A percentile compares a stretch with the other conserved stretches of the same genome.
Evolutionary conservation across 257 asterid species (phyloP).

Genomic region (Scutellaria galericulata): DNA sequence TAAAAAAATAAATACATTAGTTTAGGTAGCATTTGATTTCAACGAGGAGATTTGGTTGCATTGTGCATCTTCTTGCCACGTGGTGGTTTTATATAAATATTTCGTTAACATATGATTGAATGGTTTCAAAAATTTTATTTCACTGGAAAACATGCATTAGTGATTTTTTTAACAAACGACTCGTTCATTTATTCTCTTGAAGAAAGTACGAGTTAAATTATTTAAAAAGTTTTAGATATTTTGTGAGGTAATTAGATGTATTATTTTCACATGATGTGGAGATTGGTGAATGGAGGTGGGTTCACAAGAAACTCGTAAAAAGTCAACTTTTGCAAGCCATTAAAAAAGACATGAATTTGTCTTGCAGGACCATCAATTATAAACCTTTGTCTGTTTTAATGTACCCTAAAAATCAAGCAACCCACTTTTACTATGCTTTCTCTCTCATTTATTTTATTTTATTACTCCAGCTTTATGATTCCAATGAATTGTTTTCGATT

Average conservation of each 20-base stretch:
- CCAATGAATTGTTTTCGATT: neutral
- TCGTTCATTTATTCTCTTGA: neutral
- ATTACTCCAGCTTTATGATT: neutral
- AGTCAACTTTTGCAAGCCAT: constrained; percentile 22
- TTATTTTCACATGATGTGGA: neutral
- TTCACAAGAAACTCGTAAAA: constrained; percentile 11
- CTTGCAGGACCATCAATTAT: constrained; percentile 23
- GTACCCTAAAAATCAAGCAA: constrained; percentile 27
- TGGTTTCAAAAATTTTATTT: too few relatives aligned
- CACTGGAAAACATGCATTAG: too few relatives aligned
- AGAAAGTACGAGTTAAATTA: neutral
- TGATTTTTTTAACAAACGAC: too few relatives aligned
- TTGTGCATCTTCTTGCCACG: too few relatives aligned
- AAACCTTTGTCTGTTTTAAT: neutral
- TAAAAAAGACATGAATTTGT: constrained; percentile 24
- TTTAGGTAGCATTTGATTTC: too few relatives aligned
- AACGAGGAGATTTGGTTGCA: too few relatives aligned
- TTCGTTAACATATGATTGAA: too few relatives aligned
- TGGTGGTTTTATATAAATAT: too few relatives aligned
- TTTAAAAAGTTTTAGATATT: too few relatives aligned
- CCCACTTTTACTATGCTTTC: constrained; percentile 2
- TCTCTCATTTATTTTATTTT: neutral
- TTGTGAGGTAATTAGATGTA: too few relatives aligned
- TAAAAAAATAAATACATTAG: too few relatives aligned
- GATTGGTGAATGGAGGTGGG: constrained; percentile 23